Evolutionary conservation across 148 eudicot genomes (phyloP).

Genomic region (Silene uniflora): DNA sequence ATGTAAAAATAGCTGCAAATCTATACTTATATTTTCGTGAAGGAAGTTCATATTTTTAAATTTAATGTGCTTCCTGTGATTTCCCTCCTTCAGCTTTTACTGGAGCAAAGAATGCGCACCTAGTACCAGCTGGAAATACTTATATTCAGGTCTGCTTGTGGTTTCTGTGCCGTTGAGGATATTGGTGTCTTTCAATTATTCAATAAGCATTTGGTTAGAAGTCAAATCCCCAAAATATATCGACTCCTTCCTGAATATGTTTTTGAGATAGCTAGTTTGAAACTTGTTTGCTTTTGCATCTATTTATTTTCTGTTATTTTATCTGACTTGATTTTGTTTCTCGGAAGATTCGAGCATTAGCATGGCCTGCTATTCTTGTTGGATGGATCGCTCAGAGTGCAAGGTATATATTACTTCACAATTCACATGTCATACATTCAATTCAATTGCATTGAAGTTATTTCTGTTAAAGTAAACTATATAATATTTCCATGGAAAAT

Average conservation of each 20-base stretch:
- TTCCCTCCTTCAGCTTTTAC: conserved; percentile 57
- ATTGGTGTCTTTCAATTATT: not conserved
- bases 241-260: not conserved
- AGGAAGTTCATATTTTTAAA: not conserved
- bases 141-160: conserved; percentile 67
- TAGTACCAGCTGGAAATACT: conserved; percentile 76
- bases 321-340: conserved; percentile 11
- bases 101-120: conserved; percentile 64
- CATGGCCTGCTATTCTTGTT: conserved; percentile 96
- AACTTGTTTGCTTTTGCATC: not conserved
- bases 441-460: not conserved
- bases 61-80: not conserved
- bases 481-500: not conserved
- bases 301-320: not conserved
- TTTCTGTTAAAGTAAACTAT: not conserved
- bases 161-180: not conserved
- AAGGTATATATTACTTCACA: conserved; percentile 43
- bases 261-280: not conserved
- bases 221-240: not conserved
- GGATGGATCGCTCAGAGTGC: conserved; percentile 99
- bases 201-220: not conserved
- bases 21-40: not conserved
- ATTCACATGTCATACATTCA: not conserved
- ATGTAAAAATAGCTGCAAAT: too few relatives aligned
- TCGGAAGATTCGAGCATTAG: conserved; percentile 82